Conservation (phyloP, 2,329 filamentous ascomycete genomes). For the Hypomyces perniciosus region DNA sequence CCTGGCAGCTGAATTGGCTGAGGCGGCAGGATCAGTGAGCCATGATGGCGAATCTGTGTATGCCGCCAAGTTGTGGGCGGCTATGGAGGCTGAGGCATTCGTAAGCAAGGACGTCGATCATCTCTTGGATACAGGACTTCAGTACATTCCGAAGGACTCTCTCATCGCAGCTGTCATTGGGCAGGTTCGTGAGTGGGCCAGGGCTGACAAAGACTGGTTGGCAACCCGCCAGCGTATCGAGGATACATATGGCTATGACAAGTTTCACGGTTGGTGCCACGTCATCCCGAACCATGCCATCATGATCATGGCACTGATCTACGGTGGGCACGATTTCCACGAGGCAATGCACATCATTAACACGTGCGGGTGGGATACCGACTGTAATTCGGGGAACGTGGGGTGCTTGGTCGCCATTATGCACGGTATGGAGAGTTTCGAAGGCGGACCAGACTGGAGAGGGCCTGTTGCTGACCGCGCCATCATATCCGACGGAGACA, state of each 20-base stretch:
- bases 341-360: conserved; percentile 32
- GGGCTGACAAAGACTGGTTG: conserved; percentile 25
- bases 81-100: conserved; percentile 34
- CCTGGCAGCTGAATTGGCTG: conserved; percentile 26
- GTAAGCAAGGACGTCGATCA: conserved; percentile 25
- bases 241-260: conserved; percentile 24
- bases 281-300: conserved; percentile 30
- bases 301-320: conserved; percentile 29
- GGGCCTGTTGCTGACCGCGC: conserved; percentile 30
- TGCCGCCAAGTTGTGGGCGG: conserved; percentile 33
- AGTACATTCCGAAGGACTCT: conserved; percentile 23
- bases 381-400: conserved; percentile 33
- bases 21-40: conserved; percentile 28
- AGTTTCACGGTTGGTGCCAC: conserved; percentile 26
- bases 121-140: conserved; percentile 26
- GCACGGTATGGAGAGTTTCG: conserved; percentile 25
- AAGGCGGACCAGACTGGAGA: conserved; percentile 25
- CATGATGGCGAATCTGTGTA: conserved; percentile 33
- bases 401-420: conserved; percentile 31
- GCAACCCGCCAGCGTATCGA: conserved; percentile 30
- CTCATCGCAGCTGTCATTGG: conserved; percentile 22
- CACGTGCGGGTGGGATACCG: conserved; percentile 33
- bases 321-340: conserved; percentile 24
- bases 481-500: conserved; percentile 30
- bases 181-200: conserved; percentile 22